These are phyloP conservation scores for Camptophora hylomeconis DNA, from an alignment of 2,329 filamentous ascomycete species.

Conservation along the genomic window DNA sequence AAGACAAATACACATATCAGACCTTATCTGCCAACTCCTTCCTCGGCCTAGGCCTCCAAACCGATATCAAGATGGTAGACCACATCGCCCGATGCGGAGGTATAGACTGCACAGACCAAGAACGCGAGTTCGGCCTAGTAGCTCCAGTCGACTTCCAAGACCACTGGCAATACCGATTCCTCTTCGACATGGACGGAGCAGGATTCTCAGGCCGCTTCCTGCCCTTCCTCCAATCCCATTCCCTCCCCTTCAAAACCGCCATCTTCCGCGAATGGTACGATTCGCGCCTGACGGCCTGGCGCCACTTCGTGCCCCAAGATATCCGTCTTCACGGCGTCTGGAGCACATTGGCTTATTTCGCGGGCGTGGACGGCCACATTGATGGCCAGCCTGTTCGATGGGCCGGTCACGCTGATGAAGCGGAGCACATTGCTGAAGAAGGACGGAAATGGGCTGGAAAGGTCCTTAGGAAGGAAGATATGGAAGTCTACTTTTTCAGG, in stretches of 20 bases:
- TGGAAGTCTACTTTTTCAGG: conserved; percentile 69
- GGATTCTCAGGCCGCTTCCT: conserved; percentile 55
- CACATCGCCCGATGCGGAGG: conserved; percentile 43
- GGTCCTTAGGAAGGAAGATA: conserved; percentile 57
- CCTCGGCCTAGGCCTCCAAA: conserved; percentile 40
- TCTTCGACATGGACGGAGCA: conserved; percentile 58
- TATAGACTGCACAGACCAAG: conserved; percentile 40
- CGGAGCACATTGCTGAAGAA: conserved; percentile 50
- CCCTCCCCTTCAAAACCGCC: conserved; percentile 55
- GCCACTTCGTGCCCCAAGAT: conserved; percentile 70
- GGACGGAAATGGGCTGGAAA: conserved; percentile 52
- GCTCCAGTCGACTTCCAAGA: conserved; percentile 38
- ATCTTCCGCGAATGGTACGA: conserved; percentile 73
- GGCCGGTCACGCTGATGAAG: conserved; percentile 40
- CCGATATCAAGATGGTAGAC: conserved; percentile 47
- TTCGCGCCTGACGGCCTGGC: conserved; percentile 59
- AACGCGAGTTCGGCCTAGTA: conserved; percentile 37
- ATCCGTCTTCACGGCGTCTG: conserved; percentile 60
- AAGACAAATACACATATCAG: conserved; percentile 42
- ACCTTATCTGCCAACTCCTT: conserved; percentile 29
- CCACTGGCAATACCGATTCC: conserved; percentile 54
- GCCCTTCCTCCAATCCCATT: conserved; percentile 51
- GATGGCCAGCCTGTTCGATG: conserved; percentile 37
- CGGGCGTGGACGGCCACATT: conserved; percentile 35
- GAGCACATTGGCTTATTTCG: conserved; percentile 62